Evolutionary conservation across 441 rosid genomes (phyloP).

Genomic region (Macaranga tanarius): DNA sequence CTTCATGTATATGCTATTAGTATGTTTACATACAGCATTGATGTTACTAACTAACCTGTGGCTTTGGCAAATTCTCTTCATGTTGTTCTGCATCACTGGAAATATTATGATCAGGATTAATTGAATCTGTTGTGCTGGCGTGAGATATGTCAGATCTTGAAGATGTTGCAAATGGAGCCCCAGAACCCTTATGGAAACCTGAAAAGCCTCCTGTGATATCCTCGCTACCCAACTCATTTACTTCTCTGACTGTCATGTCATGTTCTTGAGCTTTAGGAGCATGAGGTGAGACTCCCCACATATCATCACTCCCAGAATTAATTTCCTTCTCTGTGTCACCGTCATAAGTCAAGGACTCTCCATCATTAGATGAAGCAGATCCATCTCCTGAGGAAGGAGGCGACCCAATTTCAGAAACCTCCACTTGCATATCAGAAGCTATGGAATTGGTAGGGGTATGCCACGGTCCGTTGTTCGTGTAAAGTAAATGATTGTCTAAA

Average conservation of each 20-base stretch:
- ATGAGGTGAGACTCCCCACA: conserved; percentile 47
- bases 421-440: conserved; percentile 94
- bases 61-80: conserved; percentile 17
- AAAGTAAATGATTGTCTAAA: conserved; percentile 41
- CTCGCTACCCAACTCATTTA: conserved; percentile 25
- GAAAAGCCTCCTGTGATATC: conserved; percentile 13
- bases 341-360: conserved; percentile 45
- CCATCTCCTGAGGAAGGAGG: conserved; percentile 62
- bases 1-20: neutral
- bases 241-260: conserved; percentile 22
- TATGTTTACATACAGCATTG: neutral
- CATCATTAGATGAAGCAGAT: conserved; percentile 49
- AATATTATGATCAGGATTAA: conserved; percentile 12
- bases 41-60: conserved; percentile 42
- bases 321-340: conserved; percentile 50
- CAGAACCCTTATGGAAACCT: conserved; percentile 19
- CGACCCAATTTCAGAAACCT: conserved; percentile 80
- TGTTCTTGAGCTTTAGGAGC: conserved; percentile 27
- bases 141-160: conserved; percentile 30
- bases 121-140: conserved; percentile 20
- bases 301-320: conserved; percentile 41
- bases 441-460: conserved; percentile 60
- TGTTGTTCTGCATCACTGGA: conserved; percentile 19
- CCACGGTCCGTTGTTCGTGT: conserved; percentile 29
- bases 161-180: conserved; percentile 31